phyloP scores from a whole-genome alignment of 306 rosid species.

The Hippophae rhamnoides region DNA sequence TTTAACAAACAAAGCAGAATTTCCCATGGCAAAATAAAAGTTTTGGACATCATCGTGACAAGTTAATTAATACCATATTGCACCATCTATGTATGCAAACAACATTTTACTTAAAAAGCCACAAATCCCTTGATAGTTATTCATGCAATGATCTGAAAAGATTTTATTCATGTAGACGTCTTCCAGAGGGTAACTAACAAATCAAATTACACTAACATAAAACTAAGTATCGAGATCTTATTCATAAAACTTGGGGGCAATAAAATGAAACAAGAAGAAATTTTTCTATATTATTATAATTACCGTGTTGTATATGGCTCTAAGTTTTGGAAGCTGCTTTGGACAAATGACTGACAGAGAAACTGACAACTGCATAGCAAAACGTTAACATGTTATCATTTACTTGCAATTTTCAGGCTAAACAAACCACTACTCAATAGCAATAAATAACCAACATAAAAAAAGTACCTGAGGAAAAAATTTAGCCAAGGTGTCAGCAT shows the following conservation, averaged over 20 bases:
- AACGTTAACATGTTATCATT: constrained; percentile 12
- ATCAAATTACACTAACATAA: no score
- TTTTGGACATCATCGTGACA: background rate
- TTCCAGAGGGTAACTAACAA: no score
- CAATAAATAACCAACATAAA: constrained; percentile 4
- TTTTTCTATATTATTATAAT: constrained; percentile 15
- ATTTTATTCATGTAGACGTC: no score
- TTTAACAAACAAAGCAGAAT: constrained; percentile 3
- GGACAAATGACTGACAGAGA: constrained; percentile 91
- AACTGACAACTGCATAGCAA: constrained; percentile 60
- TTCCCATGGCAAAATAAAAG: background rate
- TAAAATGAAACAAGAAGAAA: background rate
- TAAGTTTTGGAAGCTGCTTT: constrained; percentile 74
- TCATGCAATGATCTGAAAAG: background rate
- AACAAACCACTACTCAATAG: constrained; percentile 2
- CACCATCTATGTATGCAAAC: background rate
- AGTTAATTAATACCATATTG: background rate
- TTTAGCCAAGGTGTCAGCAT: constrained; percentile 87
- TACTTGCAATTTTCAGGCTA: background rate
- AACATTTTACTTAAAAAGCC: constrained; percentile 2
- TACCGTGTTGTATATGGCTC: constrained; percentile 77
- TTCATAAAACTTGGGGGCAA: background rate
- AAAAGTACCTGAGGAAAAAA: constrained; percentile 64
- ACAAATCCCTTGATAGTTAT: background rate
- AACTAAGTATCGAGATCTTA: constrained; percentile 1